These are phyloP conservation scores for Bathelium albidoporum DNA, from an alignment of 495 filamentous ascomycete genomes.

Conservation along the genomic window DNA sequence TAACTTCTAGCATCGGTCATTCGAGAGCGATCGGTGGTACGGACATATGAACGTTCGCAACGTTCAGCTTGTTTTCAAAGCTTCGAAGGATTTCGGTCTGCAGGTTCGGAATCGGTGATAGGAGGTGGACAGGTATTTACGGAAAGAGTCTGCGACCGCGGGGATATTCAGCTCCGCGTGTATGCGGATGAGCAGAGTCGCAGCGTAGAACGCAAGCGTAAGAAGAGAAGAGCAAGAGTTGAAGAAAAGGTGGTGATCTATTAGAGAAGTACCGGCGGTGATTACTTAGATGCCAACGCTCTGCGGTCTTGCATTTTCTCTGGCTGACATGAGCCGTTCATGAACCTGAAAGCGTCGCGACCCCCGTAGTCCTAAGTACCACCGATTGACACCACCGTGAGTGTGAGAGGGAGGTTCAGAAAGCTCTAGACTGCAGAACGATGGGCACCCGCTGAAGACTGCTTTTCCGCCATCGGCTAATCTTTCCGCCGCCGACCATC, in stretches of 20 bases:
- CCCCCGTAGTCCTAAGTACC: background rate
- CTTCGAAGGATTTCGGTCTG: background rate
- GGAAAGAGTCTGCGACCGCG: background rate
- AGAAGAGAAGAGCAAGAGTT: background rate
- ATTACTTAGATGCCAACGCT: background rate
- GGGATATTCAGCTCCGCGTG: background rate
- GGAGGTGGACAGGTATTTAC: background rate
- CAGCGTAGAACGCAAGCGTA: background rate
- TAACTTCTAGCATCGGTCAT: background rate
- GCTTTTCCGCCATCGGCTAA: background rate
- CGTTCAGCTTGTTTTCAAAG: background rate
- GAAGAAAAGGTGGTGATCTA: background rate
- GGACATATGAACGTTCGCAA: background rate
- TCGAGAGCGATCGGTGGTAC: background rate
- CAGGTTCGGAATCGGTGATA: background rate
- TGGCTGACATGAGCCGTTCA: background rate
- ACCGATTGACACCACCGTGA: background rate
- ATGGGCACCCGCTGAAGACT: background rate
- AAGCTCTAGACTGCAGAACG: background rate
- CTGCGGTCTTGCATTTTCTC: background rate
- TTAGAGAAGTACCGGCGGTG: conserved; percentile 1
- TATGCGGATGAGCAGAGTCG: background rate
- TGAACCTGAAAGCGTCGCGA: background rate
- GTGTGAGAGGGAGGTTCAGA: background rate
- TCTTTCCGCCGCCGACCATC: background rate